Percentiles rank a stretch among this genome's conserved stretches.
Conservation (phyloP, 768 basidiomycete species). For the Termitomyces heimii region DNA sequence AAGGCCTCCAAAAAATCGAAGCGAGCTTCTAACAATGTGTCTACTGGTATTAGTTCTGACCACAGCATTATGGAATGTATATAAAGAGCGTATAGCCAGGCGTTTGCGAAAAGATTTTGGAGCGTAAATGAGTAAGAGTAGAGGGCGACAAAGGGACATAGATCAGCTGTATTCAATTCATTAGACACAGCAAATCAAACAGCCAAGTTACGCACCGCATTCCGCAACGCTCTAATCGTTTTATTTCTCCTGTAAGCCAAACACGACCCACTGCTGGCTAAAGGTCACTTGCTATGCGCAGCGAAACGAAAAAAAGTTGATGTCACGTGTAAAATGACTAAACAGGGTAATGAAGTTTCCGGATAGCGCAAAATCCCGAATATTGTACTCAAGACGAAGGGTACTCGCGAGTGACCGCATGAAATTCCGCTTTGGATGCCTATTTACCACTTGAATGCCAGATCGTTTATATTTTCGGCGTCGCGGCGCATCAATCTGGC, state of each 20-base stretch:
- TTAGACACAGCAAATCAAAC: background rate
- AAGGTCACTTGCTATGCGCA: background rate
- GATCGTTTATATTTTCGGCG: background rate
- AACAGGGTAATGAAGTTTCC: background rate
- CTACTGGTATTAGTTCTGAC: background rate
- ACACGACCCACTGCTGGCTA: conserved; percentile 8
- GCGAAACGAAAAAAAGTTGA: conserved; percentile 8
- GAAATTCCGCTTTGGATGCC: background rate
- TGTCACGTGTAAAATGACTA: conserved; percentile 6
- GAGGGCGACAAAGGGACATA: conserved; percentile 71
- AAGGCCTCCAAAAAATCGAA: background rate
- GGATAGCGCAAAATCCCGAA: background rate
- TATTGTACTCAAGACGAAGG: background rate
- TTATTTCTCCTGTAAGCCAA: conserved; percentile 3
- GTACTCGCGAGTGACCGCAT: background rate
- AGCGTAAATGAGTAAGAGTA: conserved; percentile 42
- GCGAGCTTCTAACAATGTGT: background rate
- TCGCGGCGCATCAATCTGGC: background rate
- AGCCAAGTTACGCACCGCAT: conserved; percentile 44
- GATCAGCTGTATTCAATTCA: conserved; percentile 45
- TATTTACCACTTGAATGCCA: background rate
- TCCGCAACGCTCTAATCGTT: conserved; percentile 29
- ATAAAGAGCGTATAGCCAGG: conserved; percentile 15
- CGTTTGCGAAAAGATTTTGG: conserved; percentile 18
- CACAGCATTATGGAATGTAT: conserved; percentile 15